Evolutionary conservation across 441 rosid species (phyloP), one percentile per base, ranked within the genome.

Genomic region (Biscutella auriculata): DNA sequence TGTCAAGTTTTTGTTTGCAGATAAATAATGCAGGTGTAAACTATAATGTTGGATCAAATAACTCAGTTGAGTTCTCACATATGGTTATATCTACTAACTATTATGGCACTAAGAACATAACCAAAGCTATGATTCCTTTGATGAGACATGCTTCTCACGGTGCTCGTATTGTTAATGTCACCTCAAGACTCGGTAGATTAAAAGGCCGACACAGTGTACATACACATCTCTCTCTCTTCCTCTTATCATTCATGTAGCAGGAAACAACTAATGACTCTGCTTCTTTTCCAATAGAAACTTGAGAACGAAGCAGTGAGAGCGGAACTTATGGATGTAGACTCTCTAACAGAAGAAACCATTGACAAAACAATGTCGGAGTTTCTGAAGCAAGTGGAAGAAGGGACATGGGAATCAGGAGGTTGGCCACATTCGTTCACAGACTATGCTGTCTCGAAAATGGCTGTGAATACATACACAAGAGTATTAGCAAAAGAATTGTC

Each of bases 21-120:
- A 83, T 92, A 45, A 88, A 92, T 63, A 92, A 92, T 68, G 98
- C 98, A 8, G 98, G 94, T 62, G 92, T 88, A 45, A 92, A 86
- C 70, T 79, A 71, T 74, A 92, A 88, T 55, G 34, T 77, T 15
- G 95, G 89, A 53, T 56, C 82, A 13, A 73, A 66, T 8, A 92
- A 92, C 75, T 86, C 94, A 4, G 88, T 88, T 35, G 88, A 82
- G 63, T 62, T 43, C 60, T 81, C 98, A 2, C 62, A 71, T 43
- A 79, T 60, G 73, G 94, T 88, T 34, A 44, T 86, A 27, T 72
- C 74, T 23, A 86, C 94, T 8, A 92, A 92, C 62, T 92, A 88
- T 55, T 79, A 79, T 62, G 98, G 96, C 28, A 88, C 89, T 17
- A 92, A 88, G 63, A 79, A 72, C 64, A 77, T 88, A 75, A 75